phyloP scores from a whole-genome alignment of 495 filamentous ascomycete species.

The Aspergillus ellipticus region DNA sequence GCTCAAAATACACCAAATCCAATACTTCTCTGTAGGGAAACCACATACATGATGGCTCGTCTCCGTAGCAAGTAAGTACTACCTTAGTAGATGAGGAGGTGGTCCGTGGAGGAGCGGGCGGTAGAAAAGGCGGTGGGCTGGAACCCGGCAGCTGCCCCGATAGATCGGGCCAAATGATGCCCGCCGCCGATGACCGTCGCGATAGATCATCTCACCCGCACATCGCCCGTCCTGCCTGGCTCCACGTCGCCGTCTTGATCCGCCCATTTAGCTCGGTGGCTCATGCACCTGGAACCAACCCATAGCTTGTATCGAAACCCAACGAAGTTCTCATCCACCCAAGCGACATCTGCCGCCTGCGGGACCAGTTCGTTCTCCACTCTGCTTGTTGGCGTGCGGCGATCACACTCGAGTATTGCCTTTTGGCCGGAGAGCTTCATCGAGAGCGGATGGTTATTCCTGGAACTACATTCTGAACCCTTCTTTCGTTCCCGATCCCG shows the following conservation, averaged over 20 bases:
- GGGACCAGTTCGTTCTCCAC: constrained; percentile 9
- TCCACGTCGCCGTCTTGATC: background rate
- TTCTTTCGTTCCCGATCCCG: background rate
- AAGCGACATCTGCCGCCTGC: background rate
- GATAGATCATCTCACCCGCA: constrained; percentile 7
- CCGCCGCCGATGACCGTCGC: background rate
- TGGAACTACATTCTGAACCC: background rate
- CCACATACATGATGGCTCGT: background rate
- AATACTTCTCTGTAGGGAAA: too few relatives aligned
- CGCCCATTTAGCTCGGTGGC: too few relatives aligned
- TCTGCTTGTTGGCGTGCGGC: constrained; percentile 4
- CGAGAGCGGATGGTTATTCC: background rate
- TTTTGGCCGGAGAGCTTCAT: background rate
- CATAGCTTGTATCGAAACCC: background rate
- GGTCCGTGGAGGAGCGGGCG: too few relatives aligned
- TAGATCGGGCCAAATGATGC: constrained; percentile 8
- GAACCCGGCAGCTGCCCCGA: constrained; percentile 3
- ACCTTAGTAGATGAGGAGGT: too few relatives aligned
- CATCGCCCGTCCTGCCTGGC: background rate
- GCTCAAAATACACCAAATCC: too few relatives aligned
- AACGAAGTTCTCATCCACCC: background rate
- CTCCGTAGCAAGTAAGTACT: too few relatives aligned
- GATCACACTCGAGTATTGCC: background rate
- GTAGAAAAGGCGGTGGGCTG: constrained; percentile 12
- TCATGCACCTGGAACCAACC: background rate